phyloP scores from a whole-genome alignment of 2,329 filamentous ascomycete species.

The Coniosporium tulheliwenetii region DNA sequence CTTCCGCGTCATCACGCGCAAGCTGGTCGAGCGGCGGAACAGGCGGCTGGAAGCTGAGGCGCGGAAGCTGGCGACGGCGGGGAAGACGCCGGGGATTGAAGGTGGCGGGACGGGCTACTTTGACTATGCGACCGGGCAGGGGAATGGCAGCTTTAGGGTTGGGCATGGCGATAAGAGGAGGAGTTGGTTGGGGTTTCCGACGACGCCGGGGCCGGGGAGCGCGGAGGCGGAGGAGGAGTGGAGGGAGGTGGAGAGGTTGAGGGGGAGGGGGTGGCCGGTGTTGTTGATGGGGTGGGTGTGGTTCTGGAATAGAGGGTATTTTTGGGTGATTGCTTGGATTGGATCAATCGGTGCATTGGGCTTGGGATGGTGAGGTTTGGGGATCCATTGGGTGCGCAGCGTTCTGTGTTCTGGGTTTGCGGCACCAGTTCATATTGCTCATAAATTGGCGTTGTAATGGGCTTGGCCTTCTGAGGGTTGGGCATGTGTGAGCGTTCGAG shows the following conservation, averaged over 20 bases:
- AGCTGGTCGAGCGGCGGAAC: slow-evolving; percentile 59
- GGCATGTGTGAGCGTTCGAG: too few species aligned
- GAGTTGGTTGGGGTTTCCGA: slow-evolving; percentile 49
- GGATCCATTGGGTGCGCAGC: too few species aligned
- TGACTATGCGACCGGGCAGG: slow-evolving; percentile 28
- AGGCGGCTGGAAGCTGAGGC: slow-evolving; percentile 36
- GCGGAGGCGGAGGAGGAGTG: slow-evolving; percentile 11
- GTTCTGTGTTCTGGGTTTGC: too few species aligned
- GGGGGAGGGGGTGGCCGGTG: slow-evolving; percentile 10
- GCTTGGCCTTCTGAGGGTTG: too few species aligned
- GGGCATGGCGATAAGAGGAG: slow-evolving; percentile 45
- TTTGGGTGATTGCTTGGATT: too few species aligned
- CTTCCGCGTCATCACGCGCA: slow-evolving; percentile 78
- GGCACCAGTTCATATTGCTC: too few species aligned
- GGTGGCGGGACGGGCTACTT: slow-evolving; percentile 27
- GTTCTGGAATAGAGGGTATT: too few species aligned
- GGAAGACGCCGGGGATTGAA: slow-evolving; percentile 28
- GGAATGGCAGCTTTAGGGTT: slow-evolving; percentile 43
- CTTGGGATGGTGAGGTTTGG: too few species aligned
- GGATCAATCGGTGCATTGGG: too few species aligned
- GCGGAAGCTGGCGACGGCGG: slow-evolving; percentile 24
- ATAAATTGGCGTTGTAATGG: too few species aligned
- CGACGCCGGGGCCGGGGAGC: slow-evolving; percentile 24
- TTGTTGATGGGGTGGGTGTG: too few species aligned
- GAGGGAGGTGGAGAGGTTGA: slow-evolving; percentile 13